Evolutionary conservation across 2,329 filamentous ascomycete species (phyloP), one percentile per base, ranked within the genome.

Genomic region (Exophiala spinifera): DNA sequence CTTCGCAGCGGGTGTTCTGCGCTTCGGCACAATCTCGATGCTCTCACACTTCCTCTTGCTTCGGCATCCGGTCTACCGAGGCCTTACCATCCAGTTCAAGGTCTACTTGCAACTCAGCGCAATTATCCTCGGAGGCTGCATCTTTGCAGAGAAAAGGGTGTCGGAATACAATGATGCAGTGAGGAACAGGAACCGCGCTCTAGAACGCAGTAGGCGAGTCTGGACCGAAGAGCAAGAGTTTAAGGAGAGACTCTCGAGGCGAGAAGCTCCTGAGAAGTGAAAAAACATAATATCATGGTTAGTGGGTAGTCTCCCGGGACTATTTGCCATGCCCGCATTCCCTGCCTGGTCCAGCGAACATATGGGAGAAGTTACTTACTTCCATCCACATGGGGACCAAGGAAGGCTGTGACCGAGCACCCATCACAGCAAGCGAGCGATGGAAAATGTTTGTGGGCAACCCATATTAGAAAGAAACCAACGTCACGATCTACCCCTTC

Each of bases 81-180:
- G 72, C 4, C 61, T 78, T 54, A 78, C 76, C 13, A 67, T 73
- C 42, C 76, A 78, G 56, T 78, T 76, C 65, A 78, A 78, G 57
- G 70, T 76, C 23, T 77, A 76, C 58, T 61, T 78, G 33, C 75
- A 78, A 56, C 70, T 78, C 25, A 70, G 70, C 3, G 68, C 65
- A 31, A 76, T 77, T 74, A 77, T 71, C 4, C 64, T 77, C 45
- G 76, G 76, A 7, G 76, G 75, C 1, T 75, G 71, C 59, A 71
- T 78, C 44, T 77, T 74, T 68, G 76, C 76, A 2, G 76, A 78
- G 65, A 68, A 67, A 55, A 64, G 74, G 39, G 72, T 77, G 36
- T 69, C 67, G 19, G 73, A 75, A 46, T 78, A 75, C 61, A 71
- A 76, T 55, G 69, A 76, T n/a, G 56, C 67, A 10, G 59, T 75